Conservation (phyloP, 805 yeast species). For the Saturnispora zaruensis region DNA sequence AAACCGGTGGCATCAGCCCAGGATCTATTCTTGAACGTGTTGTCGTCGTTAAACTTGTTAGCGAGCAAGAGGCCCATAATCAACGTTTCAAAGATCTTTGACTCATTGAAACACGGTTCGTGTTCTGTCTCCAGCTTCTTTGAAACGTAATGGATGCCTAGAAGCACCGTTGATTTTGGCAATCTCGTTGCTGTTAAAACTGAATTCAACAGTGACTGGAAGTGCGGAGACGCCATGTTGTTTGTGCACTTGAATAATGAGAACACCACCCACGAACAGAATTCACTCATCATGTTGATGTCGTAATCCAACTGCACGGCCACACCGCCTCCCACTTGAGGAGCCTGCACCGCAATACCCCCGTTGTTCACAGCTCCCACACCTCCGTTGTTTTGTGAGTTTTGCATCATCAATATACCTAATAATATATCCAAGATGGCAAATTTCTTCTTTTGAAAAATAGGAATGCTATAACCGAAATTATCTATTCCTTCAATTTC, state of each 20-base stretch:
- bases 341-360: not conserved
- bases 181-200: constrained; percentile 82
- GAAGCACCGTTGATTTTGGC: constrained; percentile 71
- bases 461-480: not conserved
- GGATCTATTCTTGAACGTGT: constrained; percentile 88
- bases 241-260: constrained; percentile 50
- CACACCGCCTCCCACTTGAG: constrained; percentile 53
- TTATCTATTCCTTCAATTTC: not conserved
- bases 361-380: not conserved
- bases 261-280: constrained; percentile 64
- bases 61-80: constrained; percentile 72
- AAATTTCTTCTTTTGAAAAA: not conserved
- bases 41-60: constrained; percentile 92
- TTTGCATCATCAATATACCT: not conserved
- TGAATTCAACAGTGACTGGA: constrained; percentile 51
- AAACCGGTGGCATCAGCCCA: constrained; percentile 97
- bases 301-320: constrained; percentile 73
- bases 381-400: not conserved
- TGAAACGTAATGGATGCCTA: constrained; percentile 72
- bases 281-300: constrained; percentile 67
- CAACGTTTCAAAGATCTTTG: constrained; percentile 44
- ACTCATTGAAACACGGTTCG: constrained; percentile 20
- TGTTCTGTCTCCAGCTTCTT: constrained; percentile 38
- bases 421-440: not conserved
- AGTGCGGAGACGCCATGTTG: constrained; percentile 37